A percentile compares a stretch with the other conserved stretches of the same genome.
phyloP scores from a whole-genome alignment of 108 stramenopile genomes.

The Asterionellopsis glacialis region DNA sequence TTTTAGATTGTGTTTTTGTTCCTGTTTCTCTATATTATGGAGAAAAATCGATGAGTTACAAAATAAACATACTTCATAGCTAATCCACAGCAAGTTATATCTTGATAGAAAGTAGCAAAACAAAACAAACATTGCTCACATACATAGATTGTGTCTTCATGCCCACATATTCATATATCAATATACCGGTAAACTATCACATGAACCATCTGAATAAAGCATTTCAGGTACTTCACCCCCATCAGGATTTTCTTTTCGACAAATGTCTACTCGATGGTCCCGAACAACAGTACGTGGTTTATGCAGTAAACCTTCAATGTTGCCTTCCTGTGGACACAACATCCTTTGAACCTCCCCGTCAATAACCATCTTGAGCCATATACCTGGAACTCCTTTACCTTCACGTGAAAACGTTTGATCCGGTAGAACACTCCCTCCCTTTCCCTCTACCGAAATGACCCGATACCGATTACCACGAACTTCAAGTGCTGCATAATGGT shows the following conservation, averaged over 20 bases:
- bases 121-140: no score
- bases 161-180: no score
- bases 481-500: slow-evolving; percentile 29
- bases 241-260: not conserved
- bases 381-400: slow-evolving; percentile 16
- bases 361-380: slow-evolving; percentile 29
- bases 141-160: no score
- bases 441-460: slow-evolving; percentile 12
- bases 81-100: no score
- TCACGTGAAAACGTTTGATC: slow-evolving; percentile 20
- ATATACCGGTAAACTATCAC: no score
- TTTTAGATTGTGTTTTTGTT: no score
- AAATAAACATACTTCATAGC: no score
- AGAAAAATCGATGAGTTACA: no score
- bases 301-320: not conserved
- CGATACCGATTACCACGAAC: slow-evolving; percentile 12
- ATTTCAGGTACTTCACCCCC: not conserved
- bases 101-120: no score
- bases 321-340: not conserved
- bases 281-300: not conserved
- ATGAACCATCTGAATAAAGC: not conserved
- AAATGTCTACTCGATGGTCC: not conserved
- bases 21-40: no score
- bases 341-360: not conserved
- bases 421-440: slow-evolving; percentile 17